Percentiles rank a stretch among this genome's conserved stretches.
These are phyloP conservation scores for Miamiensis avidus DNA, from an alignment of 169 alveolate species.

Conservation along the genomic window DNA sequence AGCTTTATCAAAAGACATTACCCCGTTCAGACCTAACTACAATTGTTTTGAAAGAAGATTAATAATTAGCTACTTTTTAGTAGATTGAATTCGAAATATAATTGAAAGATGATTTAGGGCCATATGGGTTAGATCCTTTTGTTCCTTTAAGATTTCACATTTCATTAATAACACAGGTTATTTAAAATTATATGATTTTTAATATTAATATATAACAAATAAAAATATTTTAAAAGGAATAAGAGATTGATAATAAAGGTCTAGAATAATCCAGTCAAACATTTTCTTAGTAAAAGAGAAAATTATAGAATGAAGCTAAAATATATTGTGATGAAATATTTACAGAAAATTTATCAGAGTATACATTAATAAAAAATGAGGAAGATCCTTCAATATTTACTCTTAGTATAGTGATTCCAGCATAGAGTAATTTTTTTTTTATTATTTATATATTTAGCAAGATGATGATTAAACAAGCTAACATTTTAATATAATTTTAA, in stretches of 20 bases:
- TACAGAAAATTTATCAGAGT: no score
- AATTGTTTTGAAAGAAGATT: neutral
- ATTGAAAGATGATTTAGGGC: neutral
- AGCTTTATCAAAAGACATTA: neutral
- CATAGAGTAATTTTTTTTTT: neutral
- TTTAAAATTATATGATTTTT: no score
- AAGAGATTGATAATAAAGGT: neutral
- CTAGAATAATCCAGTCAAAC: neutral
- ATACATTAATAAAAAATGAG: no score
- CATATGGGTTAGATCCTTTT: neutral
- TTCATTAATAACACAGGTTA: neutral
- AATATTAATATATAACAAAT: no score
- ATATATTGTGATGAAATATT: neutral
- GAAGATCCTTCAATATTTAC: neutral
- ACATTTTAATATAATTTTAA: no score
- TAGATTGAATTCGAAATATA: no score
- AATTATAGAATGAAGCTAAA: neutral
- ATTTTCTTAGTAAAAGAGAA: neutral
- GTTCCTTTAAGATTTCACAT: neutral
- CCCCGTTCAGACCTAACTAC: neutral
- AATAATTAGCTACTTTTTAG: neutral
- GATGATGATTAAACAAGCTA: no score
- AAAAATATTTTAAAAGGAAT: neutral
- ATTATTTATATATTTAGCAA: no score
- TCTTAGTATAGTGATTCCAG: neutral